Percentiles rank a stretch among this genome's conserved stretches.
Evolutionary conservation across 2,329 filamentous ascomycete species (phyloP).

Genomic region (Trichophyton mentagrophytes): DNA sequence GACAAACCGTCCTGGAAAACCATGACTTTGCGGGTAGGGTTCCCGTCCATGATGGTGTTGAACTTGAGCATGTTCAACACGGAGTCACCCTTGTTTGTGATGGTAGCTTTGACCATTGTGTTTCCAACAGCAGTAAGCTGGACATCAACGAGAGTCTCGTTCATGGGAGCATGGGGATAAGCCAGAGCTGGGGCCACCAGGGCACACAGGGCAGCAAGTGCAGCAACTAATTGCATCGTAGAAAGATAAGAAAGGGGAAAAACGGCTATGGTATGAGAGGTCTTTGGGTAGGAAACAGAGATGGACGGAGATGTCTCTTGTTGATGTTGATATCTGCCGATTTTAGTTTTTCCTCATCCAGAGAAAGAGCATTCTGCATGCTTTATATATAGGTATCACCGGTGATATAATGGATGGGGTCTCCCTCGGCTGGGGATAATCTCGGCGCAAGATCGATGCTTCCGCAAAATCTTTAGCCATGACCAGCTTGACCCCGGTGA

Average conservation of each 20-base stretch:
- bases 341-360: background rate
- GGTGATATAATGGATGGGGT: background rate
- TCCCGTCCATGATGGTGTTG: constrained; percentile 10
- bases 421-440: background rate
- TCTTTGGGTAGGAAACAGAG: background rate
- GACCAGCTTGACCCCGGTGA: background rate
- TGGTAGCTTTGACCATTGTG: constrained; percentile 8
- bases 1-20: constrained; percentile 10
- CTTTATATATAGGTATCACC: background rate
- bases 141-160: constrained; percentile 3
- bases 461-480: background rate
- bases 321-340: background rate
- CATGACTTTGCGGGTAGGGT: constrained; percentile 7
- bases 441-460: background rate
- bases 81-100: constrained; percentile 9
- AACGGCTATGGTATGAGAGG: background rate
- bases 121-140: constrained; percentile 9
- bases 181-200: background rate
- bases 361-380: background rate
- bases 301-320: background rate
- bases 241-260: background rate
- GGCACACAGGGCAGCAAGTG: background rate
- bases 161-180: background rate
- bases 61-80: constrained; percentile 6
- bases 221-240: background rate